Evolutionary conservation across 106 monocot genomes (phyloP).

Genomic region (Amphibolis antarctica): DNA sequence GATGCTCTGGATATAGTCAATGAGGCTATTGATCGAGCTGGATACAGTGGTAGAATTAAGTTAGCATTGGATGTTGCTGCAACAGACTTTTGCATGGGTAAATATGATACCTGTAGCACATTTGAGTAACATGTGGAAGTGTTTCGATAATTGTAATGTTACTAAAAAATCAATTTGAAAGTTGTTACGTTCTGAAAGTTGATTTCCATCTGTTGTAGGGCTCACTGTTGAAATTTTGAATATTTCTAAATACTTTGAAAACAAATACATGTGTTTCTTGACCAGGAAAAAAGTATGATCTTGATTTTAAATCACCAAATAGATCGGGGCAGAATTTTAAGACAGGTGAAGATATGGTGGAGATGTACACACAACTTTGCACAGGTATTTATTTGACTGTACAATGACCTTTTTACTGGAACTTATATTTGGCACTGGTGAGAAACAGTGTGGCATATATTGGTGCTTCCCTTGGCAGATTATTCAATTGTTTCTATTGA

Average conservation of each 20-base stretch:
- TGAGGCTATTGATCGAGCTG: slow-evolving; percentile 83
- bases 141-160: too few relatives aligned
- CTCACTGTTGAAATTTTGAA: too few relatives aligned
- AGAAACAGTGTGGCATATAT: background rate
- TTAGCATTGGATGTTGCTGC: slow-evolving; percentile 76
- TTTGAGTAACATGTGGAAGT: background rate
- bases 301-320: slow-evolving; percentile 66
- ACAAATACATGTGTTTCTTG: background rate
- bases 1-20: slow-evolving; percentile 85
- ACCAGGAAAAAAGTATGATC: slow-evolving; percentile 83
- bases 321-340: slow-evolving; percentile 80
- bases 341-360: slow-evolving; percentile 84
- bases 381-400: slow-evolving; percentile 27
- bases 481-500: slow-evolving; percentile 80
- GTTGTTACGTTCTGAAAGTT: too few relatives aligned
- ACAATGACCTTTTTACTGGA: background rate
- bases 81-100: slow-evolving; percentile 81
- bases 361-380: slow-evolving; percentile 74
- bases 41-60: slow-evolving; percentile 83
- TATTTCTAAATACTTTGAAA: background rate
- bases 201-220: too few relatives aligned
- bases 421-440: background rate
- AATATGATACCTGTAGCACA: background rate
- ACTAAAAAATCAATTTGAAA: too few relatives aligned
- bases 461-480: slow-evolving; percentile 24